Base-by-base conservation (phyloP, 352 stramenopile genomes). In the Aphanomyces euteiches region DNA sequence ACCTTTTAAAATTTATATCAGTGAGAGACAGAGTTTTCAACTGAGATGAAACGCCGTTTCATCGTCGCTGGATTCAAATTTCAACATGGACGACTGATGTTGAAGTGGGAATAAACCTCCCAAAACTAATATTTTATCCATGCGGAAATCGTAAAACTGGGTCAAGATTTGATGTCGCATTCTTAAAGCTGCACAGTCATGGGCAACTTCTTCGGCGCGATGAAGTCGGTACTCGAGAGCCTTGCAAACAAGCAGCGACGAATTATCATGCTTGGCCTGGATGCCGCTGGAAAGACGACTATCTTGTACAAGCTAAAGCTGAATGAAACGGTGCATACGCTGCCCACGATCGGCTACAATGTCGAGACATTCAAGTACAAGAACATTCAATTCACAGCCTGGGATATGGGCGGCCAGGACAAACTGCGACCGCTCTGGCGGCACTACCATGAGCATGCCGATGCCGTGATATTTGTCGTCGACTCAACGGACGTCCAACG, bases 211-310 rank as follows among this genome's bases (percentile, higher is more conserved):
- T 19, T 58, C 17, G 3, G 15, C 50, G 50, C 50, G 50, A 58
- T 58, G 50, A 58, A 58, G 50, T 17, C 50, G 15, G 50, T 36
- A 7, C 36, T 58, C 8, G 50, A 58, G 1, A 7, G 36, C 7
- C 50, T 58, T 21, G 50, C 15, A 36, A 58, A 19, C 15, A 58
- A 58, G 50, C 50, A 58, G 50, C 50, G 50, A 36, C 80, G 89
- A 63, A 95, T 97, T 69, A 75, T 98, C 58, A 97, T 98, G 79
- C 83, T 97, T n/a, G 90, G 90, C 1, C 82, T 98, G 12, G 96
- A 98, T 79, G 93, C 90, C 28, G 96, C 95, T 21, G 96, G 95
- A 76, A 99, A 99, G 83, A 99, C 96, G 1, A 99, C 96, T 39
- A 95, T 98, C 72, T 85, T 98, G 8, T 92, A 96, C 80, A 84